phyloP scores from a whole-genome alignment of 2,329 filamentous ascomycete species.

The Epichloe scottii region DNA sequence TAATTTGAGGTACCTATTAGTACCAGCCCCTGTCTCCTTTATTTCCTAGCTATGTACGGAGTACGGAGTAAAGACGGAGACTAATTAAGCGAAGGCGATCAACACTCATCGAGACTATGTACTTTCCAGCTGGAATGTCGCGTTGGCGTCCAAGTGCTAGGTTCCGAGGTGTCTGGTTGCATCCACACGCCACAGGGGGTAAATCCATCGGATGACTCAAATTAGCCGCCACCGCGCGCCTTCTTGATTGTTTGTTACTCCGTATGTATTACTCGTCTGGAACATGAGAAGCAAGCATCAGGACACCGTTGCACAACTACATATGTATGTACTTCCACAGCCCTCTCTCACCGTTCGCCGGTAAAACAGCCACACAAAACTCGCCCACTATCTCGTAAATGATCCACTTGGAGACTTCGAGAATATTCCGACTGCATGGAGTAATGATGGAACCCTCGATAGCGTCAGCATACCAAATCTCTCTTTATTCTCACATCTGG shows the following conservation, averaged over 20 bases:
- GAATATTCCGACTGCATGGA: conserved; percentile 13
- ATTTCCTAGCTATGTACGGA: no score
- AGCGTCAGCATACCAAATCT: no score
- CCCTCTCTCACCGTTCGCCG: no score
- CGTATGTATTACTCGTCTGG: background rate
- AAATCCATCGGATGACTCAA: background rate
- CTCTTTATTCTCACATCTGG: background rate
- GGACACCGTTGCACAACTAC: background rate
- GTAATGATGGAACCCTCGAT: background rate
- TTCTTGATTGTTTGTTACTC: background rate
- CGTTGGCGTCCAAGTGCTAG: no score
- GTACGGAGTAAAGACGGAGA: no score
- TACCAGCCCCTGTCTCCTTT: no score
- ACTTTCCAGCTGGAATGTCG: no score
- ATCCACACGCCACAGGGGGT: no score
- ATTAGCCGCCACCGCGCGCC: background rate
- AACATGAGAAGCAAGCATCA: background rate
- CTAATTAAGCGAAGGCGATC: no score
- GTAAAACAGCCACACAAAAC: no score
- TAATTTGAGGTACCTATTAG: no score
- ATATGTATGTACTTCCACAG: background rate
- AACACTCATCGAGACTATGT: background rate
- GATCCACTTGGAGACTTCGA: conserved; percentile 10
- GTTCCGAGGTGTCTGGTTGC: no score
- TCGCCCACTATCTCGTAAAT: background rate